These are phyloP conservation scores for Hyphodiscus hymeniophilus DNA, from an alignment of 495 filamentous ascomycete genomes.

Conservation along the genomic window DNA sequence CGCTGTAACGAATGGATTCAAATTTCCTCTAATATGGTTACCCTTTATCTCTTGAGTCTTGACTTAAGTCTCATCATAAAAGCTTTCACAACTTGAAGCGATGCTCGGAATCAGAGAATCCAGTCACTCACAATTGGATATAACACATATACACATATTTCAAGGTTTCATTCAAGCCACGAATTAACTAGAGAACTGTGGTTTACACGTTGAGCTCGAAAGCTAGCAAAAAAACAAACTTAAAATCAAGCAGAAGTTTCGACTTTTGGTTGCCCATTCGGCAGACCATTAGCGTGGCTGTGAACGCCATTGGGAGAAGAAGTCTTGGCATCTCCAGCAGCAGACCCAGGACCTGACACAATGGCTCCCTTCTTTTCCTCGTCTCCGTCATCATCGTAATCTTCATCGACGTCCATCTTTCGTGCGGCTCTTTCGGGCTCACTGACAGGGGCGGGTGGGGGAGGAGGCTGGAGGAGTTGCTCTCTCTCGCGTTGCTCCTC, in stretches of 20 bases:
- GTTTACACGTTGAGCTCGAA: constrained; percentile 7
- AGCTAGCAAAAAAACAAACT: constrained; percentile 4
- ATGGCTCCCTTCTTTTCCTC: constrained; percentile 64
- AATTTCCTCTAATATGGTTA: too few species aligned
- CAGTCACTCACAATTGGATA: too few species aligned
- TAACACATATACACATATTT: neutral
- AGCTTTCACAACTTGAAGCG: too few species aligned
- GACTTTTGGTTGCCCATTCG: constrained; percentile 22
- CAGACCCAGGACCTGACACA: constrained; percentile 25
- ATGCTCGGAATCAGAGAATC: too few species aligned
- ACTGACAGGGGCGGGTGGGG: constrained; percentile 37
- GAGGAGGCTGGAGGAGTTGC: constrained; percentile 24
- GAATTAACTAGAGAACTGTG: neutral
- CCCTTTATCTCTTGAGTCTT: too few species aligned
- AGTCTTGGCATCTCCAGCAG: constrained; percentile 22
- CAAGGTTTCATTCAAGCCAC: neutral
- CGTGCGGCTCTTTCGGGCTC: constrained; percentile 77
- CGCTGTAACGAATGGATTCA: too few species aligned
- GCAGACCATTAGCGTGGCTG: constrained; percentile 21
- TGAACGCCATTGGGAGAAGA: constrained; percentile 17
- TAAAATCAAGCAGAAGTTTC: constrained; percentile 12
- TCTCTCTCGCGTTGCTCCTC: constrained; percentile 22
- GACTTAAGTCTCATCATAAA: too few species aligned
- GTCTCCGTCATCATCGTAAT: constrained; percentile 76
- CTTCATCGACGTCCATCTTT: constrained; percentile 97